Base-by-base conservation (phyloP, 192 early-diverging fungal species). In the Backusella parvicylindrica region DNA sequence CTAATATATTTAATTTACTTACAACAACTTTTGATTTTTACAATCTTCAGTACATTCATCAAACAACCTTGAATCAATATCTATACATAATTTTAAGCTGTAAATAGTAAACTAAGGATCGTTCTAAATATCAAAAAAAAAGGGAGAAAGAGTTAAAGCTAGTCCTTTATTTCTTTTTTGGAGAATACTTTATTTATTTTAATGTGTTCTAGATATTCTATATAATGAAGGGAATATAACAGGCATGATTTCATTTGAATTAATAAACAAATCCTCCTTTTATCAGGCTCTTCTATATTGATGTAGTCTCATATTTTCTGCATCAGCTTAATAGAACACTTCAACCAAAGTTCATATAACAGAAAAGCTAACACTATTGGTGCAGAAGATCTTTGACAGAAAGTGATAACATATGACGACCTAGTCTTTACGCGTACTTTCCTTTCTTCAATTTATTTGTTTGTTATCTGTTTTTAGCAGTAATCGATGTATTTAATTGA, bases 21-120 rank as follows among this genome's bases (percentile, higher is more conserved):
- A 80, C 80, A 74, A 15, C 41, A 95, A 92, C 28, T 92, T 87
- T 79, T 89, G 91, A 32, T 86, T 85, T 79, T 95, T 95, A 87
- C 92, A 96, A 71, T 97, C 90, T 68, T 89, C 88, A 18, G 93
- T 87, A 76, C 95, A 97, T 75, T 92, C 90, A 77, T 97, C 95
- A 85, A 95, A 96, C 70, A 97, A 75, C 78, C 89, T 89, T 68
- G 94, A 93, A 82, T 91, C 90, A 69, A 95, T 92, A 70, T 95
- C 92, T 82, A 95, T 94, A 79, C 96, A 96, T 49, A 95, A 89
- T 75, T 96, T 95, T 71, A 97, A 1, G 95, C 94, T 78, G 94
- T 94, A 85, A 94, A 97, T 21, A 97, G 90, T 40, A 94, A 88
- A 26, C 92, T 91, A 83, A 96, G 93, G 74, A 97, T 95, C 84